A percentile compares a stretch with the other conserved stretches of the same genome.
phyloP scores from a whole-genome alignment of 1,284 basidiomycete genomes.

The Mixia osmundae region DNA sequence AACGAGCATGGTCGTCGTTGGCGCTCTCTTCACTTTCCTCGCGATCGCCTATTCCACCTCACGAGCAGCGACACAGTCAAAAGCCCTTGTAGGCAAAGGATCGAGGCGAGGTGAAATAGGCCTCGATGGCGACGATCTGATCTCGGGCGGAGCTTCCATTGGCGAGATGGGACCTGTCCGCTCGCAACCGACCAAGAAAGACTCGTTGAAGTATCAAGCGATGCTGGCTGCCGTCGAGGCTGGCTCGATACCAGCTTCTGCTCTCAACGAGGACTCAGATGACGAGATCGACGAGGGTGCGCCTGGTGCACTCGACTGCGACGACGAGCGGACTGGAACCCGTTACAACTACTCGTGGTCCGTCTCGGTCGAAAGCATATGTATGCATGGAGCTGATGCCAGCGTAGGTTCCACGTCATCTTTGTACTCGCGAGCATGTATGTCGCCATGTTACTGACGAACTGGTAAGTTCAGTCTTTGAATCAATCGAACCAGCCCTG shows the following conservation, averaged over 20 bases:
- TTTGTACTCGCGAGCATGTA: conserved; percentile 95
- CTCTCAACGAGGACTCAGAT: conserved; percentile 45
- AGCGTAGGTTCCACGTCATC: conserved; percentile 74
- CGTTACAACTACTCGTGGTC: conserved; percentile 81
- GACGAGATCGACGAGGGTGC: conserved; percentile 35
- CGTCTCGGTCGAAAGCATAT: no score
- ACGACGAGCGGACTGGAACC: conserved; percentile 91
- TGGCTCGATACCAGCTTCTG: conserved; percentile 61
- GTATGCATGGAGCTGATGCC: no score
- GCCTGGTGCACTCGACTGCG: conserved; percentile 41
- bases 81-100: conserved; percentile 52
- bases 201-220: conserved; percentile 80
- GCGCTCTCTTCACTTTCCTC: conserved; percentile 86
- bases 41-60: conserved; percentile 95
- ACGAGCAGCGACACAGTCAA: conserved; percentile 81
- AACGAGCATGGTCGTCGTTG: conserved; percentile 69
- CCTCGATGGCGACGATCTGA: conserved; percentile 29
- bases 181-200: conserved; percentile 61
- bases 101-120: conserved; percentile 44
- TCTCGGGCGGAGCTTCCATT: no score
- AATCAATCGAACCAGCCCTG: conserved; percentile 2
- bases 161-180: conserved; percentile 44
- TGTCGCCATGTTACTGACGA: conserved; percentile 91
- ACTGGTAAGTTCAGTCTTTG: conserved; percentile 35
- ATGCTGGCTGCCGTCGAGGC: conserved; percentile 86